Conservation (phyloP, 2,329 filamentous ascomycete genomes). For the Neopestalotiopsis rosae region DNA sequence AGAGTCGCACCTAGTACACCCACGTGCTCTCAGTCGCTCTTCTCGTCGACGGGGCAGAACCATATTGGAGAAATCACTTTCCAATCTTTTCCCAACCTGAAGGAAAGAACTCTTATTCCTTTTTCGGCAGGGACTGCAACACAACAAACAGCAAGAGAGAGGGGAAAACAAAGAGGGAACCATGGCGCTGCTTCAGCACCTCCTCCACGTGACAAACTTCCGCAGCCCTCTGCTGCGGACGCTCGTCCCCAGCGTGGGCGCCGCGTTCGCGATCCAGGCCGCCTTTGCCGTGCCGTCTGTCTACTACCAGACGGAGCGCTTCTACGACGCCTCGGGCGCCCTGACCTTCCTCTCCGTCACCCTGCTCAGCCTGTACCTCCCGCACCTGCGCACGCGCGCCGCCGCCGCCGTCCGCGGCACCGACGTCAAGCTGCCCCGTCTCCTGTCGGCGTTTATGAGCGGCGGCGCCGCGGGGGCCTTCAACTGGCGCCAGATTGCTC, state of each 20-base stretch:
- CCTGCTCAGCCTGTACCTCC: conserved; percentile 65
- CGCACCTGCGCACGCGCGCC: conserved; percentile 59
- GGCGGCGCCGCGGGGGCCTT: conserved; percentile 44
- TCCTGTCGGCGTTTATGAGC: conserved; percentile 49
- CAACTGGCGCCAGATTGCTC: conserved; percentile 63
- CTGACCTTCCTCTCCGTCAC: conserved; percentile 70
- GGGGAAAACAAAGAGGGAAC: conserved; percentile 5
- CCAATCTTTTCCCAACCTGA: too few relatives aligned
- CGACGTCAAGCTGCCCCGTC: conserved; percentile 47
- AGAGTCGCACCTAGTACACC: background rate
- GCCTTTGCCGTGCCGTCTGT: conserved; percentile 68
- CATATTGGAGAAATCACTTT: background rate
- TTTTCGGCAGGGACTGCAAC: background rate
- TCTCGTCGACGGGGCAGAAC: background rate
- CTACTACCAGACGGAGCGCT: conserved; percentile 63
- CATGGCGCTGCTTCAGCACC: conserved; percentile 44
- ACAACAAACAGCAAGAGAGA: too few relatives aligned
- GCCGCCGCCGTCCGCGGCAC: conserved; percentile 46
- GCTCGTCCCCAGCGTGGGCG: conserved; percentile 63
- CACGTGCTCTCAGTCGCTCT: background rate
- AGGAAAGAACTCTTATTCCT: too few relatives aligned
- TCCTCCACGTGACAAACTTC: conserved; percentile 67
- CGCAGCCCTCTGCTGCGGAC: conserved; percentile 66
- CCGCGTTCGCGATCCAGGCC: conserved; percentile 68
- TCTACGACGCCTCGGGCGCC: conserved; percentile 72